Percentiles rank a stretch among this genome's conserved stretches.
Evolutionary conservation across 495 filamentous ascomycete species (phyloP).

Genomic region (Aspergillus taichungensis): DNA sequence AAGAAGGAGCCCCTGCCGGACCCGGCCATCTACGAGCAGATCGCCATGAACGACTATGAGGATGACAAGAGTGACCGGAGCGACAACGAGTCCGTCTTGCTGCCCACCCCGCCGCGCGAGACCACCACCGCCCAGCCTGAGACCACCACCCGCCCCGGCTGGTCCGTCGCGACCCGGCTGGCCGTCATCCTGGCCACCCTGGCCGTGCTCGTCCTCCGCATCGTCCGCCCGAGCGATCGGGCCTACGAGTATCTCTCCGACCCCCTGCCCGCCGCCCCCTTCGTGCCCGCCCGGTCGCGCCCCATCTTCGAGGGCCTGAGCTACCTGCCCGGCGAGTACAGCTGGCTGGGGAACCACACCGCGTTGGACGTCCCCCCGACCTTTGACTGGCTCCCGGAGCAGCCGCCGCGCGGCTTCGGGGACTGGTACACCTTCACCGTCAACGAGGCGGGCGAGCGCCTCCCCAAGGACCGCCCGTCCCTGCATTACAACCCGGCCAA

Average conservation of each 20-base stretch:
- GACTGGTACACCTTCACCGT: conserved; percentile 12
- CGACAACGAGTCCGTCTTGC: not conserved
- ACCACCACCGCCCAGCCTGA: no score
- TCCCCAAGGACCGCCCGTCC: not conserved
- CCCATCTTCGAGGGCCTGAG: not conserved
- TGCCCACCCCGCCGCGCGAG: no score
- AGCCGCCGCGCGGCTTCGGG: conserved; percentile 16
- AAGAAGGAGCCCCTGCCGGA: no score
- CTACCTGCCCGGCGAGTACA: conserved; percentile 1
- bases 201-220: conserved; percentile 10
- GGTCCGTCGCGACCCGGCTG: conserved; percentile 6
- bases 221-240: conserved; percentile 11
- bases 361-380: conserved; percentile 11
- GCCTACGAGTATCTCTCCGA: conserved; percentile 19
- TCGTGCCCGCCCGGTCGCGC: conserved; percentile 11
- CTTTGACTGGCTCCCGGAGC: conserved; percentile 19
- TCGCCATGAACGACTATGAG: not conserved
- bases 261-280: conserved; percentile 15
- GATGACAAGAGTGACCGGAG: not conserved
- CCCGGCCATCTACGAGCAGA: no score
- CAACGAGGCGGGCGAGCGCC: not conserved
- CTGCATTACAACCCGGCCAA: conserved; percentile 27
- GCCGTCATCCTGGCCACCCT: conserved; percentile 11
- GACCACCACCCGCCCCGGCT: not conserved
- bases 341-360: conserved; percentile 10